Base-by-base conservation (phyloP, 805 yeast species). In the Metschnikowia drakensbergensis region DNA sequence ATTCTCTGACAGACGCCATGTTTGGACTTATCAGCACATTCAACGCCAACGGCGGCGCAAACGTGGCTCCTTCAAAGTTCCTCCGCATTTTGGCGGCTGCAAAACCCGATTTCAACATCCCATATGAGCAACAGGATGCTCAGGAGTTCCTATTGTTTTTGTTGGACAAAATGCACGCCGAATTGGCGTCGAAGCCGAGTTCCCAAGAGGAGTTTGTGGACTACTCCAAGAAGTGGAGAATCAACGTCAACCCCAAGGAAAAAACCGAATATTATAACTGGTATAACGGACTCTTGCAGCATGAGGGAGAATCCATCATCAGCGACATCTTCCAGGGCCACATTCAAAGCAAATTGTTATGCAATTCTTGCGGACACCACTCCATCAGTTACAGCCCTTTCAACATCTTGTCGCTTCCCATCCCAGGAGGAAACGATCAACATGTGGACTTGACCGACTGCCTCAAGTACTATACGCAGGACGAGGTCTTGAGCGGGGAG, bases 41-140 rank as follows among this genome's bases (percentile, higher is more conserved):
- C 75, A 72, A 69, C 49, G 61, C 71, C 48, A 77, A 79, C 57
- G 86, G 86, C 11, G 81, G 83, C 3, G 75, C 78, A 37, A 74
- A 83, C 0, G 80, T 86, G 31, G 81, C 83, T 1, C 90, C 92
- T 3, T 75, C 79, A 6, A 78, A 80, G 37, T 85, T 86, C 57
- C 69, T 86, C 37, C 74, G 82, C 40, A 63, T 71, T 1, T 68
- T 83, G 44, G 65, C 79, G 23, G 51, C 66, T 5, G 59, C 84
- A 23, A 80, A 84, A 54, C 90, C 90, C 0, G 88, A 83, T 57
- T 74, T 85, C 47, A 69, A 72, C 53, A 84, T 86, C 9, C 92
- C 92, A 0, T 65, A 76, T 54, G 88, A 84, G 57, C 95, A 87
- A 58, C 94, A 87, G 59, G 95, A 87, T 62, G 83, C 91, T 1